Evolutionary conservation across 176 grass and related monocot species (phyloP).

Genomic region (Canna indica): DNA sequence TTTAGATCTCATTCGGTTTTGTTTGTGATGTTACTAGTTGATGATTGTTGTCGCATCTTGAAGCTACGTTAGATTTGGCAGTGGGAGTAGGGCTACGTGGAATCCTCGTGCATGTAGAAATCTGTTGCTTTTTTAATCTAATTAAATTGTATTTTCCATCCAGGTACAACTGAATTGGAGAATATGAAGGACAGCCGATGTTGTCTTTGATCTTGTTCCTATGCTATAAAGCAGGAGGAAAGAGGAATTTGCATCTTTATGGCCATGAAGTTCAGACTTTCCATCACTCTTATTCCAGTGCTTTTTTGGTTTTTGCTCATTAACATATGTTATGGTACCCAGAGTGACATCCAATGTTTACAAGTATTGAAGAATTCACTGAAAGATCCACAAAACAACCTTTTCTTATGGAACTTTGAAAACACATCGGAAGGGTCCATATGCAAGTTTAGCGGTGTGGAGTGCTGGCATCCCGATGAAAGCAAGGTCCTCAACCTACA

Average conservation of each 20-base stretch:
- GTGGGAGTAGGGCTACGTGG: neutral
- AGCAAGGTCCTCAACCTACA: constrained; percentile 59
- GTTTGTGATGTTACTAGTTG: too few relatives aligned
- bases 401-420: neutral
- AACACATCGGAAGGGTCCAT: constrained; percentile 45
- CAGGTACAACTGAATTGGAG: neutral
- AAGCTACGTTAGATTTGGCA: neutral
- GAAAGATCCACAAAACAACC: constrained; percentile 3
- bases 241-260: neutral
- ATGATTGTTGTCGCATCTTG: too few relatives aligned
- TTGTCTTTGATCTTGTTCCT: neutral
- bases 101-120: neutral
- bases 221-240: neutral
- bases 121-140: neutral
- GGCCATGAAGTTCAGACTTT: constrained; percentile 3
- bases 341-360: constrained; percentile 12
- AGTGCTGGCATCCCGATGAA: constrained; percentile 94
- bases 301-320: constrained; percentile 4
- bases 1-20: too few relatives aligned
- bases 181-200: neutral
- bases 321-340: constrained; percentile 12
- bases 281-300: constrained; percentile 6
- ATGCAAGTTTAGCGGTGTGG: constrained; percentile 67
- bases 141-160: neutral
- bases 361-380: neutral